A percentile compares a stretch with the other conserved stretches of the same genome.
Conservation (phyloP, 345 rosid species). For the Aquilaria sinensis region DNA sequence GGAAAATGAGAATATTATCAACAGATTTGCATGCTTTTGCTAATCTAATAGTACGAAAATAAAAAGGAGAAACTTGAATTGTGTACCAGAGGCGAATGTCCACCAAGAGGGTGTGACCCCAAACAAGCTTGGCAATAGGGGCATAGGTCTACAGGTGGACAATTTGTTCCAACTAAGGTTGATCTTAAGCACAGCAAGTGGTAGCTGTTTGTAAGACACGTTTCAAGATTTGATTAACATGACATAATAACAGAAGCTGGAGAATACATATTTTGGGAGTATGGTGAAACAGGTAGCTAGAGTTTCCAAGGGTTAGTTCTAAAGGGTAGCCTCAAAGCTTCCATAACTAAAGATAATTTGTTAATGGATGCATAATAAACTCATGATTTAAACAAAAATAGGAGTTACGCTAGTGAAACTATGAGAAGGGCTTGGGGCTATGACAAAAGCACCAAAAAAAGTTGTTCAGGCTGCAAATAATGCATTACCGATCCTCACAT, state of each 20-base stretch:
- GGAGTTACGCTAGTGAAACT: background rate
- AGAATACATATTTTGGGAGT: no score
- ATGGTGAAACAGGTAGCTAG: no score
- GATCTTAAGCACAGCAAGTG: constrained; percentile 44
- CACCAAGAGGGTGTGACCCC: constrained; percentile 17
- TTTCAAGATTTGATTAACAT: constrained; percentile 7
- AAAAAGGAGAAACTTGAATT: constrained; percentile 1
- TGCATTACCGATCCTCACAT: constrained; percentile 59
- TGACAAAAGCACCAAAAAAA: constrained; percentile 8
- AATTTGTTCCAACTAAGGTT: constrained; percentile 15
- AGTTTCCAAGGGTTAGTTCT: no score
- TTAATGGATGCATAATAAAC: no score
- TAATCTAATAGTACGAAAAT: background rate
- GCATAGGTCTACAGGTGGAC: constrained; percentile 29
- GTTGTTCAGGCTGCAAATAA: background rate
- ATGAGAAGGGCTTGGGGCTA: background rate
- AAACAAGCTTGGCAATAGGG: constrained; percentile 33
- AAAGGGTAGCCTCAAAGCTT: no score
- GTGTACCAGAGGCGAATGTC: constrained; percentile 37
- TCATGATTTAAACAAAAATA: no score
- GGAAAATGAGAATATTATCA: background rate
- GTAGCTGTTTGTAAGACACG: constrained; percentile 41
- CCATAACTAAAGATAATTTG: no score
- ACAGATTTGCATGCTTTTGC: constrained; percentile 13
- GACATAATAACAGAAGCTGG: background rate